Percentiles rank a stretch among this genome's conserved stretches.
Evolutionary conservation across 1,139 yeast genomes (phyloP).

Genomic region (Saccharomycopsis phalli): DNA sequence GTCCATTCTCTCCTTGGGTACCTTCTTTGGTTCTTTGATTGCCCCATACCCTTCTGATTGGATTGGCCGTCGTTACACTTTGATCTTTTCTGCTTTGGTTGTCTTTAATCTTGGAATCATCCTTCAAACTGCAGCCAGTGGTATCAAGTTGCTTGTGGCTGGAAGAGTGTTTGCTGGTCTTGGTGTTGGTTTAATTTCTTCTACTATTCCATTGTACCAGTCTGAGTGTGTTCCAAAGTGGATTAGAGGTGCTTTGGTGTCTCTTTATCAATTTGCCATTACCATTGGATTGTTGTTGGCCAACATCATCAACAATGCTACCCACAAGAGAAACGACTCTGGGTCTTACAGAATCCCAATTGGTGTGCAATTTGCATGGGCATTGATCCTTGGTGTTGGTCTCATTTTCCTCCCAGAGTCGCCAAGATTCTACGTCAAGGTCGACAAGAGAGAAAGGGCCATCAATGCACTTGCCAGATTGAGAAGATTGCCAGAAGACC

Average conservation of each 20-base stretch:
- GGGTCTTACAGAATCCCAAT: conserved; percentile 66
- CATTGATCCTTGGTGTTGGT: conserved; percentile 47
- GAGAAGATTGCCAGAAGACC: conserved; percentile 49
- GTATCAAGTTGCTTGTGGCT: conserved; percentile 39
- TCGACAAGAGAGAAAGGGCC: conserved; percentile 54
- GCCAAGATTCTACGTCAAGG: conserved; percentile 61
- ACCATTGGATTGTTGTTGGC: conserved; percentile 74
- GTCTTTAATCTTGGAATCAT: conserved; percentile 54
- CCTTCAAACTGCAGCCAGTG: conserved; percentile 46
- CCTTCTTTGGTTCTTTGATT: conserved; percentile 64
- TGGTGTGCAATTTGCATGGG: conserved; percentile 65
- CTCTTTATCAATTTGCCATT: conserved; percentile 77
- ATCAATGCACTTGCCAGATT: conserved; percentile 50
- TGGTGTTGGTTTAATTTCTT: conserved; percentile 50
- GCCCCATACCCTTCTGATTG: conserved; percentile 49
- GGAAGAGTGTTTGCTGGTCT: conserved; percentile 65
- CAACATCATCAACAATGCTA: conserved; percentile 71
- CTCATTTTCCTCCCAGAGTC: conserved; percentile 66
- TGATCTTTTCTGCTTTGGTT: conserved; percentile 39
- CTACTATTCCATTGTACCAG: conserved; percentile 60
- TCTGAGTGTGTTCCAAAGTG: conserved; percentile 76
- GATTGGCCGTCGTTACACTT: conserved; percentile 49
- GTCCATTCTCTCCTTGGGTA: conserved; percentile 61
- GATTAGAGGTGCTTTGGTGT: conserved; percentile 72
- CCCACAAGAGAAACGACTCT: conserved; percentile 43